Base-by-base conservation (phyloP, 1,139 yeast species). In the Arxiozyma slooffiae region DNA sequence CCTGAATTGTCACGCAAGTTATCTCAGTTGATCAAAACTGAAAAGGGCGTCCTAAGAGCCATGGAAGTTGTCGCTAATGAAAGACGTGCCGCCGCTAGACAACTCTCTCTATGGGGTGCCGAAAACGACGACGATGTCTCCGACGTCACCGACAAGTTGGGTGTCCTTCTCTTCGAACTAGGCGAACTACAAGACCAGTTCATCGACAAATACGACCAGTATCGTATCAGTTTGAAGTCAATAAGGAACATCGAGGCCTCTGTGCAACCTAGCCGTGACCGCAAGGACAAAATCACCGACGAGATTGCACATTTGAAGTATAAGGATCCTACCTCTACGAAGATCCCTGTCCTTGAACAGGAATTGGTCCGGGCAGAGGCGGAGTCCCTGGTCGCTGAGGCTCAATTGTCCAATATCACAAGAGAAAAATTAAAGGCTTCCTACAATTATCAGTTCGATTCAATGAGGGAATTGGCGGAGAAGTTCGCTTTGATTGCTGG, bases 321-420 rank as follows among this genome's bases (percentile, higher is more conserved):
- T 74, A 84, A 84, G 73, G 92, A 83, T 69, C 92, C 94, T 50
- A 85, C 81, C 68, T 82, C 89, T 43, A 85, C 92, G 64, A 85
- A 85, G 71, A 81, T 86, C 59, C 79, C 80, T 57, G 86, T 85
- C 54, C 77, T 85, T 67, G 95, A 86, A 72, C 95, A 86, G 71
- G 94, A 85, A 69, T 76, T 85, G 67, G 95, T 86, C 53, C 79
- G 95, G 72, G 94, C 94, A 46, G 95, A 86, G 72, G 95, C 95
- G 52, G 95, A 86, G 71, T 82, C 90, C 50, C 76, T 85, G 61
- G 95, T 86, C 64, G 95, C 95, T 50, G 95, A 85, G 73, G 94
- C 95, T 48, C 95, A 86, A 73, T 77, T 86, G 67, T 82, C 90
- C 49, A 85, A 85, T 71, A 85, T 85, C 62, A 85, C 95, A 58